These are phyloP conservation scores for Malus hybrid DNA, from an alignment of 331 rosid species.

Conservation along the genomic window DNA sequence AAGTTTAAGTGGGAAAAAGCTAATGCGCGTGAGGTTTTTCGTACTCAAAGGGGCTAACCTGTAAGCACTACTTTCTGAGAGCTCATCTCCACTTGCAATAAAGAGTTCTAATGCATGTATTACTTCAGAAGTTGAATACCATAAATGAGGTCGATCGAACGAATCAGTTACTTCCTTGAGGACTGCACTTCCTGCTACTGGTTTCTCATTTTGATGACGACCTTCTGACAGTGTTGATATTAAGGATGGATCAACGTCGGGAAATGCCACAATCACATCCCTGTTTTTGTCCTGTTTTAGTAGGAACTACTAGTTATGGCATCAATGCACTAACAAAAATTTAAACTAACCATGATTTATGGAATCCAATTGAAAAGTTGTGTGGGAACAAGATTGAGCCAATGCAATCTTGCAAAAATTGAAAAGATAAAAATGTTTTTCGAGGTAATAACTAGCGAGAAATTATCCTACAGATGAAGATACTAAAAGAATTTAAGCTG, in stretches of 20 bases:
- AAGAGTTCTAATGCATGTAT: slow-evolving; percentile 60
- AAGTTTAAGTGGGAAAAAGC: neutral
- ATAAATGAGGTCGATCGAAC: slow-evolving; percentile 71
- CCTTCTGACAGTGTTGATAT: slow-evolving; percentile 28
- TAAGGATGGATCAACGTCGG: slow-evolving; percentile 68
- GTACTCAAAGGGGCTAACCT: slow-evolving; percentile 32
- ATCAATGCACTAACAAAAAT: too few species aligned
- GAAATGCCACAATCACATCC: slow-evolving; percentile 83
- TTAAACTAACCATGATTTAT: too few species aligned
- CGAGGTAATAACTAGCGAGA: neutral
- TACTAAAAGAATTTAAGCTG: neutral
- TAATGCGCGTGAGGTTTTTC: neutral
- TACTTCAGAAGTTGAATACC: slow-evolving; percentile 87
- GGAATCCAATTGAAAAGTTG: neutral
- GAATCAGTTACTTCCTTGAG: slow-evolving; percentile 34
- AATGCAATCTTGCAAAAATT: neutral
- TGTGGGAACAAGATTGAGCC: neutral
- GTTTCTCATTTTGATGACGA: slow-evolving; percentile 11
- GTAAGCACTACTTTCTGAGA: slow-evolving; percentile 42
- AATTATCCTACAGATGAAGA: neutral
- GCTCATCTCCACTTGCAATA: slow-evolving; percentile 54
- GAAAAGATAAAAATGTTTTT: neutral
- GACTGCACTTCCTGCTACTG: slow-evolving; percentile 17
- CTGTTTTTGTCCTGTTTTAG: slow-evolving; percentile 73
- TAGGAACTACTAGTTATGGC: neutral